Evolutionary conservation across 2,329 filamentous ascomycete genomes (phyloP).

Genomic region (Calonectria pauciramosa): DNA sequence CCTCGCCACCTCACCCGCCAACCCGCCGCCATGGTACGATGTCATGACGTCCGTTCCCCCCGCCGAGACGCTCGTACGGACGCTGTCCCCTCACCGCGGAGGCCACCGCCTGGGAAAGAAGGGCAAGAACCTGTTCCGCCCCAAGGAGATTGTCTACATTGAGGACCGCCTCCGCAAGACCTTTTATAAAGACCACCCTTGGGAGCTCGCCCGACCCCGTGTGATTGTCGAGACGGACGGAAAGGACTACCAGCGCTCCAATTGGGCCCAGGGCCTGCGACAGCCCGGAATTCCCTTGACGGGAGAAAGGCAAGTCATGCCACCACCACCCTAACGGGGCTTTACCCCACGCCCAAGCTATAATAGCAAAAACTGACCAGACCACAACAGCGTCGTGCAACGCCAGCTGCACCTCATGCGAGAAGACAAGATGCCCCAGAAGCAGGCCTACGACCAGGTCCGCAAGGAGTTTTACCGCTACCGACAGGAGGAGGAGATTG

Average conservation of each 20-base stretch:
- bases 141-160: conserved; percentile 81
- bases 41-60: conserved; percentile 69
- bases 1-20: conserved; percentile 51
- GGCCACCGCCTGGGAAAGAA: conserved; percentile 60
- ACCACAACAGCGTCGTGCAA: conserved; percentile 83
- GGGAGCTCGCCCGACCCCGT: conserved; percentile 92
- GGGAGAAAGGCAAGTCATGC: conserved; percentile 65
- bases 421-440: conserved; percentile 70
- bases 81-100: conserved; percentile 63
- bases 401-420: conserved; percentile 89
- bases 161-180: conserved; percentile 85
- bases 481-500: conserved; percentile 85
- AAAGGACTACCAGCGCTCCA: conserved; percentile 79
- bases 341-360: not conserved
- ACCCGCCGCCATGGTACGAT: conserved; percentile 63
- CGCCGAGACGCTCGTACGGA: conserved; percentile 69
- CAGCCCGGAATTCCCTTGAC: conserved; percentile 83
- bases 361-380: conserved; percentile 31
- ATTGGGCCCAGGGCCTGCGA: conserved; percentile 83
- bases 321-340: not conserved
- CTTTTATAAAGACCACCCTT: conserved; percentile 96
- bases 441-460: conserved; percentile 85
- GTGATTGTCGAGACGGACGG: conserved; percentile 89
- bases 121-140: conserved; percentile 84
- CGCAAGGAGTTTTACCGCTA: conserved; percentile 92